Base-by-base conservation (phyloP, 352 stramenopile genomes). In the Phytopythium delawarense region DNA sequence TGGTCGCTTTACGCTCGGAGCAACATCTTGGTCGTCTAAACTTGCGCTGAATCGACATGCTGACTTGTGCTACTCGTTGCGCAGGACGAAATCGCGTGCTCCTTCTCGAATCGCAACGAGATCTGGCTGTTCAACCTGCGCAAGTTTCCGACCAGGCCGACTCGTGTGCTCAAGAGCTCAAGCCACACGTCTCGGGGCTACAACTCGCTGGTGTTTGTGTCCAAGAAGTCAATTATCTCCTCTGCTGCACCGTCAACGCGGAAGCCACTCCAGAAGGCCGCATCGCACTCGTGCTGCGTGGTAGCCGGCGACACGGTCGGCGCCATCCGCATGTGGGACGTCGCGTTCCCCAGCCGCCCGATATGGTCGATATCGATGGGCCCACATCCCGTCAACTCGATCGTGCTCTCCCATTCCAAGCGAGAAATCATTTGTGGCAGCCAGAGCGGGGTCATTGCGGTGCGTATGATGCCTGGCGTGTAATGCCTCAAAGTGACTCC, bases 171-270 rank as follows among this genome's bases (percentile, higher is more conserved):
- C 20, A 87, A 87, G 59, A 76, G 76, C 21, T 77, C 70, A 30
- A 93, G 75, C 56, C 80, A 81, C n/a, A 81, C 84, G 23, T 89
- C 81, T 0, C 81, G 74, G 23, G 84, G 84, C 7, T 93, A 93
- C 71, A 88, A 81, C n/a, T 82, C 90, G 59, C 44, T 93, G n/a
- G 44, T 91, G 20, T 93, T 84, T 61, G 42, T 87, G 15, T 60
- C 67, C 45, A 12, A 62, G 5, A 52, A 40, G 1, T 42, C 3
- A 1, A 32, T 25, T 15, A 0, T 50, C 49, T 20, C 39, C 40
- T 23, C 45, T n/a, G 25, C 16, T 15, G 2, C 9, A 12, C 18
- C 52, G 2, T 23, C 15, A 8, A 40, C 8, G 12, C 9, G 34
- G 20, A 58, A 34, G 8, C 20, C n/a, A 8, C 52, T 5, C 4